Evolutionary conservation across 2,329 filamentous ascomycete genomes (phyloP).

Genomic region (Cladosporium halotolerans): DNA sequence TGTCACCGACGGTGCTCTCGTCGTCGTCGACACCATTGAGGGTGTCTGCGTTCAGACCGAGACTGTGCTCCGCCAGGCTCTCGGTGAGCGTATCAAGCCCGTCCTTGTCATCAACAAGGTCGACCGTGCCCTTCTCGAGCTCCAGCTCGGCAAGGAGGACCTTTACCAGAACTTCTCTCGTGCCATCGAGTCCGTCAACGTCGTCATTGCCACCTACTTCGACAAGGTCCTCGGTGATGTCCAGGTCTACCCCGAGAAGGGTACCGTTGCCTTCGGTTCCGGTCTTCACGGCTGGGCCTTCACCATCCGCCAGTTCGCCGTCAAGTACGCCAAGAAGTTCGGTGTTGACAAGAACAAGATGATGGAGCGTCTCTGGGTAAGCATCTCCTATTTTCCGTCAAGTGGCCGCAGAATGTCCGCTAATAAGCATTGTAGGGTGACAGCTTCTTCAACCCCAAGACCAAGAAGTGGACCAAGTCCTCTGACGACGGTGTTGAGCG

Average conservation of each 20-base stretch:
- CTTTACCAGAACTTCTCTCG: slow-evolving; percentile 99
- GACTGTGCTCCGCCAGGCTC: slow-evolving; percentile 97
- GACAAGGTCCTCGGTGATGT: slow-evolving; percentile 96
- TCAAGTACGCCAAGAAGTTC: slow-evolving; percentile 98
- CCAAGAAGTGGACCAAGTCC: slow-evolving; percentile 99
- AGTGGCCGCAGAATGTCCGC: slow-evolving; percentile 1
- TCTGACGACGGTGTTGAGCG: slow-evolving; percentile 84
- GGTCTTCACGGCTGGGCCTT: slow-evolving; percentile 99
- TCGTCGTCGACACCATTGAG: slow-evolving; percentile 99
- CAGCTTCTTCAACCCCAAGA: slow-evolving; percentile 99
- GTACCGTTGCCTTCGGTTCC: slow-evolving; percentile 97
- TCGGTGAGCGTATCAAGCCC: slow-evolving; percentile 99
- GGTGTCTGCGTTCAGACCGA: slow-evolving; percentile 99
- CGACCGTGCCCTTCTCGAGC: slow-evolving; percentile 97
- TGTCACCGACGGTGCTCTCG: slow-evolving; percentile 98
- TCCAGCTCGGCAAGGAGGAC: slow-evolving; percentile 98
- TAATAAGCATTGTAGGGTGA: slow-evolving; percentile 57
- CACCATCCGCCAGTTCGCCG: slow-evolving; percentile 95
- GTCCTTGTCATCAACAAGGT: slow-evolving; percentile 99
- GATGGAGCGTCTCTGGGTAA: slow-evolving; percentile 99
- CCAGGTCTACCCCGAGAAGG: slow-evolving; percentile 96
- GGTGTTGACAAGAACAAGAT: slow-evolving; percentile 99
- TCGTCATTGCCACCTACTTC: slow-evolving; percentile 98
- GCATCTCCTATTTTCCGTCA: slow-evolving; percentile 26
- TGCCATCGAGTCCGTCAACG: slow-evolving; percentile 99